Percentiles rank a stretch among this genome's conserved stretches.
Evolutionary conservation across 768 basidiomycete genomes (phyloP).

Genomic region (Mycena rebaudengoi): DNA sequence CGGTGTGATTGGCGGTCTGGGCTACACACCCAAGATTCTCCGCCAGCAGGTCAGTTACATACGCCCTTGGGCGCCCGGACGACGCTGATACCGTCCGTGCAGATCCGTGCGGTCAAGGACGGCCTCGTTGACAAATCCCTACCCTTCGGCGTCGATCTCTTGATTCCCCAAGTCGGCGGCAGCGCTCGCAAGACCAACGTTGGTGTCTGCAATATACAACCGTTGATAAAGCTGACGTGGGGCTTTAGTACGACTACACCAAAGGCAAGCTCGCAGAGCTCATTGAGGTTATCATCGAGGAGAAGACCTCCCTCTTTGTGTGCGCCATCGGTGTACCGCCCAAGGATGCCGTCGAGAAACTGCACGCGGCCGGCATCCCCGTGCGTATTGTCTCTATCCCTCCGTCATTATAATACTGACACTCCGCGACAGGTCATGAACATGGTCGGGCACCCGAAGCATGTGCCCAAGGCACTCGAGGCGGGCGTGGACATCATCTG

Average conservation of each 20-base stretch:
- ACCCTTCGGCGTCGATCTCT: constrained; percentile 92
- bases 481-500: constrained; percentile 93
- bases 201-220: constrained; percentile 27
- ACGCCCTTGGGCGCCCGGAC: background rate
- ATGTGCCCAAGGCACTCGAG: constrained; percentile 81
- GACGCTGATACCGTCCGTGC: constrained; percentile 26
- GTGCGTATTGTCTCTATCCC: constrained; percentile 43
- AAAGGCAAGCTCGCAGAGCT: constrained; percentile 15
- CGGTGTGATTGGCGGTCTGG: constrained; percentile 92
- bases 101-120: constrained; percentile 81
- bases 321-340: constrained; percentile 93
- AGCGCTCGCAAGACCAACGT: constrained; percentile 93
- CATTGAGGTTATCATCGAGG: constrained; percentile 92
- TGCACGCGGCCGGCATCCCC: constrained; percentile 86
- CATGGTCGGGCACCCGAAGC: constrained; percentile 97
- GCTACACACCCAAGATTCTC: constrained; percentile 86
- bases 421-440: constrained; percentile 35
- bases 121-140: constrained; percentile 77
- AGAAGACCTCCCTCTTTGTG: constrained; percentile 89
- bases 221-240: background rate
- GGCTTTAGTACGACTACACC: constrained; percentile 88
- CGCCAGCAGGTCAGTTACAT: constrained; percentile 69
- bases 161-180: constrained; percentile 92
- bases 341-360: constrained; percentile 76
- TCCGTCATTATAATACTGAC: too few species aligned